These are phyloP conservation scores for Rhizophora mangle DNA, from an alignment of 345 rosid species.

Conservation along the genomic window DNA sequence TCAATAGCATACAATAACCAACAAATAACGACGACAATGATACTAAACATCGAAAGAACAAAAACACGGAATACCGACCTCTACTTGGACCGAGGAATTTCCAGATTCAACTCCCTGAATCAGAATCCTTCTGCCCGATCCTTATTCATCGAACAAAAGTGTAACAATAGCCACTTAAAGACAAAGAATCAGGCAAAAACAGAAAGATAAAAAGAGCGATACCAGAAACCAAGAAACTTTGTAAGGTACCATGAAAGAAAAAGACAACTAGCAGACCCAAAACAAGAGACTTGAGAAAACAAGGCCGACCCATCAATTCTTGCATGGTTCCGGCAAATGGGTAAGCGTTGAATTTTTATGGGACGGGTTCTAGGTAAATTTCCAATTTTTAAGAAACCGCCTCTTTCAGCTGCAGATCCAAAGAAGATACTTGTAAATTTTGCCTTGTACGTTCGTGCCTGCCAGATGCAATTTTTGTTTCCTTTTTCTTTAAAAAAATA, in stretches of 20 bases:
- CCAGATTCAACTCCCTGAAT: conserved; percentile 26
- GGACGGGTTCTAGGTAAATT: neutral
- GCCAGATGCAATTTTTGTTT: neutral
- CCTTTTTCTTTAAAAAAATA: too few species aligned
- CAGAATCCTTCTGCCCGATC: conserved; percentile 26
- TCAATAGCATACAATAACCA: neutral
- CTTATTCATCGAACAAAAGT: conserved; percentile 16
- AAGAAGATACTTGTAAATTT: neutral
- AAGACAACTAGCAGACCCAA: conserved; percentile 33
- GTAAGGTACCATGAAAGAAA: conserved; percentile 32
- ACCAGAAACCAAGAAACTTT: neutral
- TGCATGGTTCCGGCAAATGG: conserved; percentile 27
- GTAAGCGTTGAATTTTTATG: conserved; percentile 18
- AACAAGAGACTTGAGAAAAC: conserved; percentile 23
- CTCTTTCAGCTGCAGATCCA: conserved; percentile 29
- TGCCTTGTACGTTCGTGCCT: neutral
- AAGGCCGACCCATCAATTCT: conserved; percentile 37
- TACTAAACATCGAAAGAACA: neutral
- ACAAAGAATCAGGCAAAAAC: neutral
- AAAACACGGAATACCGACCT: conserved; percentile 22
- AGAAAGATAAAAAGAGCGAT: neutral
- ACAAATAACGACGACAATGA: neutral
- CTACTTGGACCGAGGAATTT: conserved; percentile 20
- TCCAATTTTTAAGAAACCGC: conserved; percentile 25
- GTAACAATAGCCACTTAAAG: neutral